Conservation (phyloP, 371 early-diverging fungal species). For the Synchytrium microbalum region DNA sequence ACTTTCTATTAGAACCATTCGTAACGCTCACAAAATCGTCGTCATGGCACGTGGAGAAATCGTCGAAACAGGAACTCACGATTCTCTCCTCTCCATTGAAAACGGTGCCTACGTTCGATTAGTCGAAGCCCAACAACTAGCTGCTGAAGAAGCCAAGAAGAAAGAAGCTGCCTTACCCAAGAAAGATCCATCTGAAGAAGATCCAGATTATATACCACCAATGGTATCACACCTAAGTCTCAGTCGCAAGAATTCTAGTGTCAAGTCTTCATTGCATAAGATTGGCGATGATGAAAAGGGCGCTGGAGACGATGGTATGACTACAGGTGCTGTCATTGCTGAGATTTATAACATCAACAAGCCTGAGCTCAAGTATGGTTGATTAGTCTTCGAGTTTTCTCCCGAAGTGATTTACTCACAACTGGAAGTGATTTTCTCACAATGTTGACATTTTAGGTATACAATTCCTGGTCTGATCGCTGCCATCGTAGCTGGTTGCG, state of each 20-base stretch:
- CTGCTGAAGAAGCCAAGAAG: constrained; percentile 11
- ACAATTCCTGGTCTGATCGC: constrained; percentile 22
- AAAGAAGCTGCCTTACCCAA: constrained; percentile 11
- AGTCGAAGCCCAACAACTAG: neutral
- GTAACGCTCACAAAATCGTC: constrained; percentile 34
- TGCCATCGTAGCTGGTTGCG: constrained; percentile 21
- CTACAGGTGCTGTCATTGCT: constrained; percentile 1
- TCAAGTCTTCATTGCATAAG: constrained; percentile 1
- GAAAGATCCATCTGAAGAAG: constrained; percentile 1
- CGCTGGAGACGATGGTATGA: neutral
- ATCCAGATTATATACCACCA: constrained; percentile 1
- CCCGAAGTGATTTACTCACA: neutral
- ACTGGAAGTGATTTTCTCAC: neutral
- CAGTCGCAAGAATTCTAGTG: constrained; percentile 12
- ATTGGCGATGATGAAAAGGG: neutral
- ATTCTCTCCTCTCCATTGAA: constrained; percentile 10
- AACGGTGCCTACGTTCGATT: neutral
- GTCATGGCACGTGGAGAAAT: constrained; percentile 31
- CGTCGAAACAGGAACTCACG: constrained; percentile 34
- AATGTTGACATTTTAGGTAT: too few relatives aligned
- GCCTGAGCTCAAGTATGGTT: neutral
- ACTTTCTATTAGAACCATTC: constrained; percentile 36
- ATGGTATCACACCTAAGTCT: constrained; percentile 4
- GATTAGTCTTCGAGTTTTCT: neutral
- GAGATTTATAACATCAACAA: neutral